Evolutionary conservation across 2,329 filamentous ascomycete genomes (phyloP).

Genomic region (Ophiostoma tasmaniense): DNA sequence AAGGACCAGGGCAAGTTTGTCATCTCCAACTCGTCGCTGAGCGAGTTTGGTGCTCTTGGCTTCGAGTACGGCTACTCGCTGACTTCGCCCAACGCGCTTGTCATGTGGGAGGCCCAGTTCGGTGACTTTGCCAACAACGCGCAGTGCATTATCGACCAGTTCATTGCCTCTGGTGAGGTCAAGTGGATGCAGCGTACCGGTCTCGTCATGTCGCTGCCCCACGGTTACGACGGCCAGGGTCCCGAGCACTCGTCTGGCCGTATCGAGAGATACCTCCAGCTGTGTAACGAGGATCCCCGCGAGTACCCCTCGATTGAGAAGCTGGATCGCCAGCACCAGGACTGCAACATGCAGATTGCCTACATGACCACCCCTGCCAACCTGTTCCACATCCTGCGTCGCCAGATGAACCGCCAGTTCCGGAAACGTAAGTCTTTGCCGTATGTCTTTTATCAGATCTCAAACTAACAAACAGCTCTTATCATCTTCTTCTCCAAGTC

Average conservation of each 20-base stretch:
- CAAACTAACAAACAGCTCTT: constrained; percentile 51
- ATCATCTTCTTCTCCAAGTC: constrained; percentile 98
- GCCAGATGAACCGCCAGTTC: constrained; percentile 99
- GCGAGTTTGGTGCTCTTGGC: constrained; percentile 65
- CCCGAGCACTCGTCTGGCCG: constrained; percentile 97
- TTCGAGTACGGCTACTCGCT: constrained; percentile 99
- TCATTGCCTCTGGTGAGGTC: constrained; percentile 91
- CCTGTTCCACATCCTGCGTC: constrained; percentile 88
- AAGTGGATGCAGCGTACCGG: constrained; percentile 99
- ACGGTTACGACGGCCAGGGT: constrained; percentile 96
- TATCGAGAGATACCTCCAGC: constrained; percentile 93
- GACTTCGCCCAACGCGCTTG: constrained; percentile 89
- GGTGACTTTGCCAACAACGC: constrained; percentile 99
- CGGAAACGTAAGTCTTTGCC: constrained; percentile 71
- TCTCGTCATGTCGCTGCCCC: constrained; percentile 89
- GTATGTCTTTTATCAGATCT: background rate
- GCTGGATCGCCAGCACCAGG: constrained; percentile 93
- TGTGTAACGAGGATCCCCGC: constrained; percentile 94
- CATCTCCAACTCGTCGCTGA: constrained; percentile 89
- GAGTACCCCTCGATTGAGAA: constrained; percentile 83
- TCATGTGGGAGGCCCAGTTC: constrained; percentile 99
- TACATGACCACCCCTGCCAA: constrained; percentile 97
- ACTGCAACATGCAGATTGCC: constrained; percentile 98
- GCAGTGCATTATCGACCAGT: constrained; percentile 98
- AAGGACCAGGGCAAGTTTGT: constrained; percentile 92